These are phyloP conservation scores for Phallus indusiatus DNA, from an alignment of 768 basidiomycete species.

Conservation along the genomic window DNA sequence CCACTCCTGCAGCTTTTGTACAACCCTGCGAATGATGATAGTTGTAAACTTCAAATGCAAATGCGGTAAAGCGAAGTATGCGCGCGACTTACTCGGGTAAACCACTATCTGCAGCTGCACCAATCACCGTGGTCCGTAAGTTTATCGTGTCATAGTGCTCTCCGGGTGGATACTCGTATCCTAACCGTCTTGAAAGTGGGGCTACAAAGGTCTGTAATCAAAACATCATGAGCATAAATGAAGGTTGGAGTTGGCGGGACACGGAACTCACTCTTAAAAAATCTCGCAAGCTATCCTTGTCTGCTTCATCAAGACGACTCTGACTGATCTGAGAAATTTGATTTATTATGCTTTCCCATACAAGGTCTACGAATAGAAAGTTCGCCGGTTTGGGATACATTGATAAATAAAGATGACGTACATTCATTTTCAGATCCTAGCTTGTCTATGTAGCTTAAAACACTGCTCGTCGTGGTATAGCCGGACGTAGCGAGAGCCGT, in stretches of 20 bases:
- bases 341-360: slow-evolving; percentile 64
- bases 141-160: slow-evolving; percentile 64
- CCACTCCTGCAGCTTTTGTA: slow-evolving; percentile 59
- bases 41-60: too few relatives aligned
- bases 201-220: slow-evolving; percentile 32
- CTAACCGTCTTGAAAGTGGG: slow-evolving; percentile 71
- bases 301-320: neutral
- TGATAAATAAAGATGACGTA: slow-evolving; percentile 25
- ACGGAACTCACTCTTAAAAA: slow-evolving; percentile 24
- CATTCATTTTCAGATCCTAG: slow-evolving; percentile 76
- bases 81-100: slow-evolving; percentile 20
- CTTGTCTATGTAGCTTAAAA: slow-evolving; percentile 61
- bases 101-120: slow-evolving; percentile 39
- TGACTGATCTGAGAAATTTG: slow-evolving; percentile 30
- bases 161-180: slow-evolving; percentile 57
- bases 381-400: neutral
- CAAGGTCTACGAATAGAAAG: slow-evolving; percentile 46
- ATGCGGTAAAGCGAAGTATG: neutral
- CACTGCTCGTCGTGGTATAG: slow-evolving; percentile 63
- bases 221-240: slow-evolving; percentile 6
- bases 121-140: slow-evolving; percentile 67
- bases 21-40: slow-evolving; percentile 40
- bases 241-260: neutral
- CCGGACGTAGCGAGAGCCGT: slow-evolving; percentile 77
- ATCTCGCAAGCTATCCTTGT: slow-evolving; percentile 27